Percentiles rank a stretch among this genome's conserved stretches.
Evolutionary conservation across 139 green algal species (phyloP).

Genomic region (Tetradesmus lagerheimii): DNA sequence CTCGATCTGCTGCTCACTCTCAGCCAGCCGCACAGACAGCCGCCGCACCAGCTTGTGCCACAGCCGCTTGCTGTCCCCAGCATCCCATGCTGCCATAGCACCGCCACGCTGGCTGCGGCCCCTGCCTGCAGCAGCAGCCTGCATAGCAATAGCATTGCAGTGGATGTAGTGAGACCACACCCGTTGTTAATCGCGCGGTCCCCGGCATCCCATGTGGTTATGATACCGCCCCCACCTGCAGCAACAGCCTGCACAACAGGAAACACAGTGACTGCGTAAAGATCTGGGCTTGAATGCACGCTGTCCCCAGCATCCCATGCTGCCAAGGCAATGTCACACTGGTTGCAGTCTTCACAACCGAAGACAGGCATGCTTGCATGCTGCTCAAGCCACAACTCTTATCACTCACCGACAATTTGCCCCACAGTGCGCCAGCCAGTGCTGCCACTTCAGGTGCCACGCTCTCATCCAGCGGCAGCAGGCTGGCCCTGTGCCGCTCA

Average conservation of each 20-base stretch:
- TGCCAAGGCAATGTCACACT: background rate
- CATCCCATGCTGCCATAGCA: background rate
- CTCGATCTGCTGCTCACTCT: conserved; percentile 39
- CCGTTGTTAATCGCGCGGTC: background rate
- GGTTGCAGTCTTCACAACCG: no score
- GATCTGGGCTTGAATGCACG: background rate
- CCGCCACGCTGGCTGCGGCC: background rate
- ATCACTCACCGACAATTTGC: conserved; percentile 50
- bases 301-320: conserved; percentile 6
- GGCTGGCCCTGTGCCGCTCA: conserved; percentile 33
- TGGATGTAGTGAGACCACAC: background rate
- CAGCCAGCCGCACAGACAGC: conserved; percentile 20
- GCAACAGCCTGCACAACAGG: background rate
- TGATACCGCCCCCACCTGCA: background rate
- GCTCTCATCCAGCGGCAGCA: conserved; percentile 40
- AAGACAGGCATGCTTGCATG: no score
- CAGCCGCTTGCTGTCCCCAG: conserved; percentile 43
- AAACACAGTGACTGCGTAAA: background rate
- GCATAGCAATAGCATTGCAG: background rate
- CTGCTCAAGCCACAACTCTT: no score
- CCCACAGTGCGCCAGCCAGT: conserved; percentile 56
- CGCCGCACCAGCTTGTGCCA: conserved; percentile 41
- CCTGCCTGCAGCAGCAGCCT: background rate
- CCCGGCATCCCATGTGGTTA: background rate
- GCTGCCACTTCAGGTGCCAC: conserved; percentile 35